phyloP scores from a whole-genome alignment of 768 basidiomycete genomes.

The Trametes sanguinea region DNA sequence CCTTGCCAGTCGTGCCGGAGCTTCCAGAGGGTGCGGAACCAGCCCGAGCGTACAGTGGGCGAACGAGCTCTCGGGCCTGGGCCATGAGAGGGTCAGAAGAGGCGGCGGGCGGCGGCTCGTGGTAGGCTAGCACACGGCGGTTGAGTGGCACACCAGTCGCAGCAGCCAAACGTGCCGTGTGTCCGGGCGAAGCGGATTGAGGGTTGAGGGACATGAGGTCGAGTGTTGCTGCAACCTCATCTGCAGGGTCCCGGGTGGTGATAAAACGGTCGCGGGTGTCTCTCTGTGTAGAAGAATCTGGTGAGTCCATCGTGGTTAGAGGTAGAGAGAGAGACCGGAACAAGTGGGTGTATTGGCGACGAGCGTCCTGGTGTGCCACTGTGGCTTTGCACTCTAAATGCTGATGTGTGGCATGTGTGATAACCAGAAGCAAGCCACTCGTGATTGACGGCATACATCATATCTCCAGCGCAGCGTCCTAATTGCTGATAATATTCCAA shows the following conservation, averaged over 20 bases:
- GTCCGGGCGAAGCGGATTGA: conserved; percentile 65
- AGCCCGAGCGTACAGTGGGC: conserved; percentile 72
- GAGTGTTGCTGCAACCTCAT: conserved; percentile 63
- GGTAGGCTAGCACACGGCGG: conserved; percentile 84
- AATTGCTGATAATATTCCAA: no score
- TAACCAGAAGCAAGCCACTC: background rate
- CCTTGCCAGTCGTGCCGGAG: conserved; percentile 59
- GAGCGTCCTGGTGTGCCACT: background rate
- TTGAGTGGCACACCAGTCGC: conserved; percentile 78
- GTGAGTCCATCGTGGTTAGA: conserved; percentile 13
- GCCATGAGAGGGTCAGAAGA: conserved; percentile 75
- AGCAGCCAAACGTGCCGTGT: conserved; percentile 74
- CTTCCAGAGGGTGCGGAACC: conserved; percentile 65
- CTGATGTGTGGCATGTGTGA: conserved; percentile 4
- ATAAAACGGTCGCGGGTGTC: conserved; percentile 72
- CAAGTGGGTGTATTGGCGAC: background rate
- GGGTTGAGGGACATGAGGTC: conserved; percentile 63
- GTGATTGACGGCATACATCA: background rate
- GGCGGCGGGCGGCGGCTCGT: conserved; percentile 80
- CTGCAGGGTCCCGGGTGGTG: conserved; percentile 54
- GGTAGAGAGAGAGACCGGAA: background rate
- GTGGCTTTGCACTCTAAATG: background rate
- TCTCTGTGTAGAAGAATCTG: conserved; percentile 39
- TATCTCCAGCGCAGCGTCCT: background rate
- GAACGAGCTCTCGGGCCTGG: conserved; percentile 75